Base-by-base conservation (phyloP, 306 rosid species). In the Begonia loranthoides region DNA sequence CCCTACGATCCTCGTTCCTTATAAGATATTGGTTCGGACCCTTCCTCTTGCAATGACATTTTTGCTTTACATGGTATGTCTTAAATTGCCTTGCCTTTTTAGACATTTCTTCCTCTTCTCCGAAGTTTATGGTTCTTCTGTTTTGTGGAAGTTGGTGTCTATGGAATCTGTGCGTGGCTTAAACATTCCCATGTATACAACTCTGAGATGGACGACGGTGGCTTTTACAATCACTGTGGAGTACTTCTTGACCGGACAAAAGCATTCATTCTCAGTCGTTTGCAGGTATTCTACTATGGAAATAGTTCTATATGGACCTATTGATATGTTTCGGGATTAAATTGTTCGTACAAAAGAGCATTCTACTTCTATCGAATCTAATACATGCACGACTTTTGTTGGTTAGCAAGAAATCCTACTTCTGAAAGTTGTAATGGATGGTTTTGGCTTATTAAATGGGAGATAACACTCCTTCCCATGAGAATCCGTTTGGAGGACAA, bases 161-260 rank as follows among this genome's bases (percentile, higher is more conserved):
- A 82, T 89, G 97, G 97, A 82, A 78, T 80, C 97, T 66, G 94
- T 85, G 50, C 94, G 95, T 44, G 95, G 97, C 64, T 94, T 89
- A 62, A 89, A 89, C 76, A 95, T 89, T 68, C 97, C 97, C 34
- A 89, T 89, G 97, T 89, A 89, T 72, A 85, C 97, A 45, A 82
- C 95, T 54, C 82, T 89, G 51, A 78, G 95, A 79, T 75, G 94
- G 62, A 89, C 97, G 12, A 89, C 97, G 4, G 95, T 89, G 54
- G 95, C 82, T 22, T 89, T 89, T 65, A 85, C 95, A 5, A 89
- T 89, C 95, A 69, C 70, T 41, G 66, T 78, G 65, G 97, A 89
- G 69, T 79, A 73, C 72, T 13, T 78, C 59, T 70, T 85, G 62
- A 84, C 83, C 17, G 77, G 86, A 59, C 95, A 84, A 74, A 79